phyloP scores from a whole-genome alignment of 805 yeast genomes.

The Yarrowia sp. region DNA sequence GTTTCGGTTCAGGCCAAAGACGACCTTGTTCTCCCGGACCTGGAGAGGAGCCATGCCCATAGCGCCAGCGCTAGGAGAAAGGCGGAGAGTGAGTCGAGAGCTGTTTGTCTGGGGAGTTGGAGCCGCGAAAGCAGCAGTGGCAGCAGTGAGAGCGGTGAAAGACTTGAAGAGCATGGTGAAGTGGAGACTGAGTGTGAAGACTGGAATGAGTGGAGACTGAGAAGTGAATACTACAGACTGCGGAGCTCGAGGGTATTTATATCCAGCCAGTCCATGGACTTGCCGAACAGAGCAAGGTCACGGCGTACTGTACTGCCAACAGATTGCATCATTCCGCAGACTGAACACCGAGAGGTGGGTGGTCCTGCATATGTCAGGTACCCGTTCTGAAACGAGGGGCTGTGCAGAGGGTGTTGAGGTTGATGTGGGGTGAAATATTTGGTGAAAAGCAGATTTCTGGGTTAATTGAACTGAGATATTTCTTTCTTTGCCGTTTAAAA shows the following conservation, averaged over 20 bases:
- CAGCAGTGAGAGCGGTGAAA: neutral
- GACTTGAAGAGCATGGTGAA: neutral
- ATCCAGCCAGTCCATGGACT: too few relatives aligned
- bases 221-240: too few relatives aligned
- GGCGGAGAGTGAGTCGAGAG: neutral
- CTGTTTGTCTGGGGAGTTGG: neutral
- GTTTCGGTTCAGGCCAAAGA: neutral
- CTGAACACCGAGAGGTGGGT: neutral
- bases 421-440: too few relatives aligned
- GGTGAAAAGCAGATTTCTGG: too few relatives aligned
- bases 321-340: neutral
- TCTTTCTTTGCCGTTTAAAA: too few relatives aligned
- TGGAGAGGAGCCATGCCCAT: neutral
- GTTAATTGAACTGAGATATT: too few relatives aligned
- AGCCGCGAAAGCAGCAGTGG: neutral
- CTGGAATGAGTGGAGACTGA: neutral
- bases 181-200: neutral
- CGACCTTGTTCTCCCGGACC: neutral
- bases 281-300: neutral
- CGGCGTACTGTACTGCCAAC: neutral
- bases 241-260: neutral
- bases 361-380: conserved; percentile 10
- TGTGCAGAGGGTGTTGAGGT: neutral
- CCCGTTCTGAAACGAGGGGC: conserved; percentile 17
- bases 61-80: neutral